A percentile compares a stretch with the other conserved stretches of the same genome.
Evolutionary conservation across 202 grass and related monocot species (phyloP).

Genomic region (Miscanthus sacchariflorus): DNA sequence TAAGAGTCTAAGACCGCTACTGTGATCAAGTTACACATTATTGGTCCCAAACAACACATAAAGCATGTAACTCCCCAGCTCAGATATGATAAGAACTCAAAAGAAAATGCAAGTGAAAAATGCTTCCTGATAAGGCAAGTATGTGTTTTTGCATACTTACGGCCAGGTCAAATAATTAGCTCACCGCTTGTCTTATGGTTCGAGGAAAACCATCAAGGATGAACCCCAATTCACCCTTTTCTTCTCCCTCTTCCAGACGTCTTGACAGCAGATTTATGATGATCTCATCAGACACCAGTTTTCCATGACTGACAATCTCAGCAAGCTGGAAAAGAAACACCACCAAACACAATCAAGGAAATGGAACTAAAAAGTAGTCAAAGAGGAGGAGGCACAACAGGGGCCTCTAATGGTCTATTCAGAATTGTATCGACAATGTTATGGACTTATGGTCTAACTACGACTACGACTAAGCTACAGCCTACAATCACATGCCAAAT

Average conservation of each 20-base stretch:
- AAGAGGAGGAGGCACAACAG: neutral
- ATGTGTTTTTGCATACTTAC: slow-evolving; percentile 57
- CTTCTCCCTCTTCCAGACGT: slow-evolving; percentile 73
- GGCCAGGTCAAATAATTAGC: slow-evolving; percentile 57
- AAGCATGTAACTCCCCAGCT: neutral
- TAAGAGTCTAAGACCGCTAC: neutral
- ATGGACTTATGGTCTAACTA: neutral
- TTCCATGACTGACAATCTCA: slow-evolving; percentile 89
- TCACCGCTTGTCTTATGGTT: slow-evolving; percentile 97
- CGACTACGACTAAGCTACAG: neutral
- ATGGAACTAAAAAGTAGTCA: neutral
- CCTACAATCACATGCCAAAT: neutral
- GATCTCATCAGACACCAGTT: slow-evolving; percentile 89
- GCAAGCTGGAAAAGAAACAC: slow-evolving; percentile 62
- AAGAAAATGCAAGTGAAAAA: slow-evolving; percentile 5
- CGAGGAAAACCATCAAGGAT: slow-evolving; percentile 98
- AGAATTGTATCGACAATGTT: neutral
- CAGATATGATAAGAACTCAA: neutral
- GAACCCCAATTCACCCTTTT: slow-evolving; percentile 87
- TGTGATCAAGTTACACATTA: neutral
- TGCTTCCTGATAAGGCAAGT: slow-evolving; percentile 8
- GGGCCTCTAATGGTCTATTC: neutral
- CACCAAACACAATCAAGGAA: neutral
- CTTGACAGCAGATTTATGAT: slow-evolving; percentile 93
- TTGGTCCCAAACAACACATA: neutral